Conservation (phyloP, 2,329 filamentous ascomycete species). For the Rachicladosporium sp. region DNA sequence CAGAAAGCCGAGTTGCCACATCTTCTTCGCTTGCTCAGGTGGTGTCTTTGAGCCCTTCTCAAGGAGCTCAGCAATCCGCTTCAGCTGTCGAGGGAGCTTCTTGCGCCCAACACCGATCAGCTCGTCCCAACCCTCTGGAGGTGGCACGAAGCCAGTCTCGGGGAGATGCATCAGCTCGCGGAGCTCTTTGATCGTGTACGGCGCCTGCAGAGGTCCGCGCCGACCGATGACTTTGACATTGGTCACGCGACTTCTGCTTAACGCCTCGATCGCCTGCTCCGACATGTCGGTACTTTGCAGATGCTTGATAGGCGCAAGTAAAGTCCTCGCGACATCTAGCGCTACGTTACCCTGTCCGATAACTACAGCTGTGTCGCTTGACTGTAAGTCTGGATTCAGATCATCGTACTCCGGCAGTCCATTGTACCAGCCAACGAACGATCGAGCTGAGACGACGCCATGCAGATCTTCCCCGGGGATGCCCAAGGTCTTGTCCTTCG, state of each 20-base stretch:
- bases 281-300: constrained; percentile 80
- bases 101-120: constrained; percentile 43
- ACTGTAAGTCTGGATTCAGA: constrained; percentile 59
- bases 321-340: constrained; percentile 78
- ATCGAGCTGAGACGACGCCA: constrained; percentile 75
- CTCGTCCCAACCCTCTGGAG: constrained; percentile 21
- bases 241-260: constrained; percentile 62
- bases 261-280: constrained; percentile 61
- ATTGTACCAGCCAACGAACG: constrained; percentile 98
- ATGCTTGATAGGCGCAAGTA: constrained; percentile 62
- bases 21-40: constrained; percentile 41
- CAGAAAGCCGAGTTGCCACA: constrained; percentile 78
- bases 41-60: constrained; percentile 55
- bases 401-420: constrained; percentile 71
- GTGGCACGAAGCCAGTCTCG: constrained; percentile 56
- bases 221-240: constrained; percentile 79
- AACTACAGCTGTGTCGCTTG: constrained; percentile 71
- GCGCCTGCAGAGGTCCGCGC: constrained; percentile 68
- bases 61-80: constrained; percentile 69
- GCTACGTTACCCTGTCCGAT: constrained; percentile 96
- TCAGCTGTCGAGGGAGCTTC: constrained; percentile 60
- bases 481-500: constrained; percentile 64
- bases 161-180: constrained; percentile 75
- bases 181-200: constrained; percentile 91
- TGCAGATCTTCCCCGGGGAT: constrained; percentile 68